Base-by-base conservation (phyloP, 176 grass and related monocot species). In the Hordeum marinum region DNA sequence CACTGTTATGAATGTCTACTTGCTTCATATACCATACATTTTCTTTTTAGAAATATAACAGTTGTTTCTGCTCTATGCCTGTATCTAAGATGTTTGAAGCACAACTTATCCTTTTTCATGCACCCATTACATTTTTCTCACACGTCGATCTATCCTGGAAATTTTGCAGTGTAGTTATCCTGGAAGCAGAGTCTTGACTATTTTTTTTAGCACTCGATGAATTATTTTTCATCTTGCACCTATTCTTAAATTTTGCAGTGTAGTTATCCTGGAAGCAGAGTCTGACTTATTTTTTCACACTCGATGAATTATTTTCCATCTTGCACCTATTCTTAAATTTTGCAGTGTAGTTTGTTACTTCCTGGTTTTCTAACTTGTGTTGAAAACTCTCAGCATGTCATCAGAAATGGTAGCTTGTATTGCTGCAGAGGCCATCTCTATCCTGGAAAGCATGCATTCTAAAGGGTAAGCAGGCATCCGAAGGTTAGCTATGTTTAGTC, bases 331-430 rank as follows among this genome's bases (percentile, higher is more conserved):
- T 11, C 78, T 10, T 50, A 57, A 52, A 52, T 52, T 52, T 52
- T 12, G 24, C n/a, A 4, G 14, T 81, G 45, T 63, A 79, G 54
- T 66, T 45, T 82, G 8, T 15, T 60, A 11, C 29, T 77, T 65
- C 40, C 11, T 80, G 40, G 25, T 66, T 77, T 80, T 67, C 34
- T 80, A 71, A 77, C 82, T 75, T 68, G 68, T 64, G 84, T 25
- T 12, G 3, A 41, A 85, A 79, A 23, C 40, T 90, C 84, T 84
- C 83, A 97, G 94, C 78, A 96, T 96, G 94, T 79, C 91, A 73
- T 88, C 94, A 15, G 94, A 96, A 91, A 96, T 96, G 91, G 94
- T 93, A 31, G 89, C 94, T 21, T 96, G 94, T 23, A 93, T 96
- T 91, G 94, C 91, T 62, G 82, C 75, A 31, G 94, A 96, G 72